Conservation (phyloP, 163 green algal species). For the Scenedesmus sp. region DNA sequence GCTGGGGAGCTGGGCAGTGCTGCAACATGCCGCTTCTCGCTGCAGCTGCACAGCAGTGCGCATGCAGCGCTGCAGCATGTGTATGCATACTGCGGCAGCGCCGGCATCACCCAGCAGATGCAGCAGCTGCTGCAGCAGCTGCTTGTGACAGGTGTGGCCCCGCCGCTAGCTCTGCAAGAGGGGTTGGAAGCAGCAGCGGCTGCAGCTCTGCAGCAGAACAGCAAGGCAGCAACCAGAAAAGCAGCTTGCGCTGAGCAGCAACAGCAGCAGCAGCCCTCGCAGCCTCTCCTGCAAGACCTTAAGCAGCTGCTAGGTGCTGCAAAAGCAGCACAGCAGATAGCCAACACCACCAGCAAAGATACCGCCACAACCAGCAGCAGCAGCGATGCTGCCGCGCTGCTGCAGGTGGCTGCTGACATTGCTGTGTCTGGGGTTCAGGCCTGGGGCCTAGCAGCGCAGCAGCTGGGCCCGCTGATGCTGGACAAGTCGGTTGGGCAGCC, state of each 20-base stretch:
- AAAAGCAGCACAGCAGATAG: neutral
- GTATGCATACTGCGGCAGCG: neutral
- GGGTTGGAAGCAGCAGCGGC: neutral
- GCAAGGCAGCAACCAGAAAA: neutral
- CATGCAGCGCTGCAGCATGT: neutral
- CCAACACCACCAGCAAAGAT: neutral
- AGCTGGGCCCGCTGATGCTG: conserved; percentile 38
- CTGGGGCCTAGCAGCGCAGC: conserved; percentile 13
- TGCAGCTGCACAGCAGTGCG: conserved; percentile 27
- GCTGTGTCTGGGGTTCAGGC: conserved; percentile 26
- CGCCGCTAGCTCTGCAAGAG: neutral
- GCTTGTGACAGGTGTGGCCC: neutral
- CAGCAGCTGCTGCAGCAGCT: conserved; percentile 30
- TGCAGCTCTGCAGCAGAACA: conserved; percentile 4
- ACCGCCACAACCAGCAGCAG: neutral
- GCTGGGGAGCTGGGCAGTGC: neutral
- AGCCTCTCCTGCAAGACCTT: neutral
- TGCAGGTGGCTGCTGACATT: neutral
- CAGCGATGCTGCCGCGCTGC: neutral
- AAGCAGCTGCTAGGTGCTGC: conserved; percentile 10
- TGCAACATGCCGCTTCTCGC: neutral
- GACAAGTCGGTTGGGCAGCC: conserved; percentile 34
- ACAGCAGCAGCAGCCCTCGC: neutral
- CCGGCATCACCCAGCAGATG: neutral
- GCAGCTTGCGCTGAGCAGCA: neutral